Percentiles rank a stretch among this genome's conserved stretches.
Evolutionary conservation across 805 yeast species (phyloP).

Genomic region (Saccharomycopsis oosterbeekiorum): DNA sequence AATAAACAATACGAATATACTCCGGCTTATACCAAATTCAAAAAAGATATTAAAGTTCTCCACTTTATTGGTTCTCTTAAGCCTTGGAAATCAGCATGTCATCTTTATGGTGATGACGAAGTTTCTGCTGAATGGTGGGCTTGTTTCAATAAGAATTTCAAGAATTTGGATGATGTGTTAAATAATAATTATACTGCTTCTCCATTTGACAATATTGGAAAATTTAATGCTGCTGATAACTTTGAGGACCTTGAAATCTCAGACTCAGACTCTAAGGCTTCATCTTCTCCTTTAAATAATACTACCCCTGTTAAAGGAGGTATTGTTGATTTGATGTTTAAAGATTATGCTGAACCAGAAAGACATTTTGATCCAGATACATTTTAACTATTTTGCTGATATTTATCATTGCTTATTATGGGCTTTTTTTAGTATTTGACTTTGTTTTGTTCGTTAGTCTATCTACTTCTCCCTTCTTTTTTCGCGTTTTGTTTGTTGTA

Average conservation of each 20-base stretch:
- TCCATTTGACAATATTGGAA: neutral
- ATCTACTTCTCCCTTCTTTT: too few species aligned
- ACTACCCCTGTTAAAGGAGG: neutral
- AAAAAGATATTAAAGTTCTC: constrained; percentile 34
- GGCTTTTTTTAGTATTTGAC: neutral
- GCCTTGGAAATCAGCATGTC: constrained; percentile 36
- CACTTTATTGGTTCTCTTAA: constrained; percentile 61
- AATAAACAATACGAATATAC: constrained; percentile 53
- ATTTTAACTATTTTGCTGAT: neutral
- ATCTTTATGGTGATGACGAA: neutral
- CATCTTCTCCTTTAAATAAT: neutral
- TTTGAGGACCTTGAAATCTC: constrained; percentile 2
- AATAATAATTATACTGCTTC: neutral
- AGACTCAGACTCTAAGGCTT: too few species aligned
- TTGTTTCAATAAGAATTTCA: constrained; percentile 9
- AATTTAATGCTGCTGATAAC: constrained; percentile 11
- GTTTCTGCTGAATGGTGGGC: constrained; percentile 12
- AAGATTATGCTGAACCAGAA: constrained; percentile 4
- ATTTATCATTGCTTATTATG: neutral
- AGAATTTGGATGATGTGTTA: constrained; percentile 7
- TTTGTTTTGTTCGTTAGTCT: neutral
- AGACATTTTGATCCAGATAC: constrained; percentile 15
- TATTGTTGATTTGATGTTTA: constrained; percentile 13
- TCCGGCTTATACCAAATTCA: constrained; percentile 57
- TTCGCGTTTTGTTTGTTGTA: too few species aligned